These are phyloP conservation scores for Podospora conica DNA, from an alignment of 495 filamentous ascomycete genomes.

Conservation along the genomic window DNA sequence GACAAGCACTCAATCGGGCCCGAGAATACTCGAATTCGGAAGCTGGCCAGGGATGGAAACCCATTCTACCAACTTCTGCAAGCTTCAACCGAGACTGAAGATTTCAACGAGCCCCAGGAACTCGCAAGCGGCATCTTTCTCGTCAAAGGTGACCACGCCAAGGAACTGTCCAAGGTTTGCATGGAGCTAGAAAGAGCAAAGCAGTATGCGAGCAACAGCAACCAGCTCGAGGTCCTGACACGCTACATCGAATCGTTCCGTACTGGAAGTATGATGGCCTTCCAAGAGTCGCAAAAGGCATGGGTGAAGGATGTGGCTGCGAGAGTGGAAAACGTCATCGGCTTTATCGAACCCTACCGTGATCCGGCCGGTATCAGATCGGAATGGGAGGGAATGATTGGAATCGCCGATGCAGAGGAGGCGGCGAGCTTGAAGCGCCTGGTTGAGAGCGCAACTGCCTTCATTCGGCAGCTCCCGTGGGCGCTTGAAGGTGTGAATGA, in stretches of 20 bases:
- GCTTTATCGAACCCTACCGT: neutral
- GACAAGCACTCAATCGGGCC: constrained; percentile 9
- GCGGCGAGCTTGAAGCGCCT: neutral
- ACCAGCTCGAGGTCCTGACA: neutral
- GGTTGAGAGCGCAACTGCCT: neutral
- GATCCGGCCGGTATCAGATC: neutral
- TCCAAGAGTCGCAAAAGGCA: neutral
- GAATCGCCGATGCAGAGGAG: neutral
- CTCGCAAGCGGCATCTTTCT: neutral
- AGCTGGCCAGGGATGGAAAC: neutral
- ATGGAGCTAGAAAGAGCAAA: neutral
- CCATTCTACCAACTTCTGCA: neutral
- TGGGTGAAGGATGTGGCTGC: neutral
- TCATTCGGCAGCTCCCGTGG: neutral
- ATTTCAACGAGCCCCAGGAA: too few species aligned
- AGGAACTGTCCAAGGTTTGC: neutral
- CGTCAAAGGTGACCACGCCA: neutral
- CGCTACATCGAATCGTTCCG: neutral
- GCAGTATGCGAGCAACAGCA: neutral
- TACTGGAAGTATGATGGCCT: neutral
- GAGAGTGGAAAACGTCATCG: neutral
- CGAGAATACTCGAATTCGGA: constrained; percentile 10
- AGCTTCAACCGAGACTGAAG: neutral
- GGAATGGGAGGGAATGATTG: neutral
- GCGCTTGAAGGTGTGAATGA: neutral